Conservation (phyloP, 129 eudicot species). For the Oenanthe sinensis region DNA sequence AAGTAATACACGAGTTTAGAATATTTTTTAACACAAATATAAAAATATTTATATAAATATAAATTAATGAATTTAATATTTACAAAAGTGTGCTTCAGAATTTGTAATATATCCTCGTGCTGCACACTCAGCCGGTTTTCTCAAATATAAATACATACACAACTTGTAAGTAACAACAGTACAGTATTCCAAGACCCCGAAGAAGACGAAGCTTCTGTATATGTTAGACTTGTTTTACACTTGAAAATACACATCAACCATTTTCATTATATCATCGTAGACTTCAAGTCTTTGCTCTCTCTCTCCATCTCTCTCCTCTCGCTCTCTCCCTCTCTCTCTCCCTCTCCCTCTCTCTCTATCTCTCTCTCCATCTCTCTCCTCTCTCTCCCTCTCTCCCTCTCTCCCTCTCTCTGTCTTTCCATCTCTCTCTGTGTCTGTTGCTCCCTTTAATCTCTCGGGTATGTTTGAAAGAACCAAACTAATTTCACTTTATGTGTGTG, state of each 20-base stretch:
- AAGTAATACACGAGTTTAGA: too few species aligned
- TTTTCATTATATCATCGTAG: not conserved
- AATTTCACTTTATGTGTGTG: not conserved
- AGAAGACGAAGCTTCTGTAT: not conserved
- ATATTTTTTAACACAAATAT: too few species aligned
- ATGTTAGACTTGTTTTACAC: constrained; percentile 1
- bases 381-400: too few species aligned
- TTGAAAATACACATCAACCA: not conserved
- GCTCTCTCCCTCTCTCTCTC: not conserved
- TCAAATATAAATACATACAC: not conserved
- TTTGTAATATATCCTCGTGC: too few species aligned
- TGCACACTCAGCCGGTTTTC: too few species aligned
- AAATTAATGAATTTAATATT: too few species aligned
- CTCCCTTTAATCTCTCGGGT: constrained; percentile 10
- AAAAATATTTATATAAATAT: too few species aligned
- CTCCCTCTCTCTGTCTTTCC: not conserved
- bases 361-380: too few species aligned
- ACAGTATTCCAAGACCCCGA: not conserved
- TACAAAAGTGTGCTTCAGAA: too few species aligned
- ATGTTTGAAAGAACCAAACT: not conserved
- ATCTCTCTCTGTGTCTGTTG: not conserved
- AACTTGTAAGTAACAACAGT: not conserved
- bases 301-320: constrained; percentile 5
- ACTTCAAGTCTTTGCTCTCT: constrained; percentile 8
- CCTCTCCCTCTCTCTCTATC: constrained; percentile 5